A percentile compares a stretch with the other conserved stretches of the same genome.
phyloP scores from a whole-genome alignment of 1,139 yeast species.

The Williopsis jadinii region DNA sequence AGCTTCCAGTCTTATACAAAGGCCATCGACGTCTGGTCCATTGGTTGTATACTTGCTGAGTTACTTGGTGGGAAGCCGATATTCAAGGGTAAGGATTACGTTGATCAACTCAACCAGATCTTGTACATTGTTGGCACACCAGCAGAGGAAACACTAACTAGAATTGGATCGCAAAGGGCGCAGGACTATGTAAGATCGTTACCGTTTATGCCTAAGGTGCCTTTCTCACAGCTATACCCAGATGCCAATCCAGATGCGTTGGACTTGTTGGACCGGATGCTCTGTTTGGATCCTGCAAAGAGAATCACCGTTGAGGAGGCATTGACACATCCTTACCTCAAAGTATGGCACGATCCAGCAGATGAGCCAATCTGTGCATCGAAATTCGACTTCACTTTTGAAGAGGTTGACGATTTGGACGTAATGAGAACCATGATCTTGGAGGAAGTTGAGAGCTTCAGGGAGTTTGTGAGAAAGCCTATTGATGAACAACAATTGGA shows the following conservation, averaged over 20 bases:
- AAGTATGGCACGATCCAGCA: slow-evolving; percentile 93
- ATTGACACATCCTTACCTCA: slow-evolving; percentile 77
- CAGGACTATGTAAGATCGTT: slow-evolving; percentile 86
- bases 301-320: slow-evolving; percentile 90
- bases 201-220: slow-evolving; percentile 77
- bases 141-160: slow-evolving; percentile 67
- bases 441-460: slow-evolving; percentile 73
- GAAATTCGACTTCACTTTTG: slow-evolving; percentile 81
- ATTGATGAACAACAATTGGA: slow-evolving; percentile 54
- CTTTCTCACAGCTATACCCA: slow-evolving; percentile 70
- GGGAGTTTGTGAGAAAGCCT: slow-evolving; percentile 78
- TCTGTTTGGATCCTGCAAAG: slow-evolving; percentile 79
- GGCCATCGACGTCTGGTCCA: slow-evolving; percentile 96
- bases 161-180: slow-evolving; percentile 85
- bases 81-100: slow-evolving; percentile 92
- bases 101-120: slow-evolving; percentile 89
- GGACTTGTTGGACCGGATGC: slow-evolving; percentile 74
- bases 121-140: slow-evolving; percentile 87
- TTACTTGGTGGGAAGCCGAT: slow-evolving; percentile 87
- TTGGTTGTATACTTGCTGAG: slow-evolving; percentile 94
- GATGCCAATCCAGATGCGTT: slow-evolving; percentile 82
- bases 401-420: slow-evolving; percentile 75
- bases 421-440: slow-evolving; percentile 71
- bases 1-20: slow-evolving; percentile 89
- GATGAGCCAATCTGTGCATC: slow-evolving; percentile 87